Conservation (phyloP, 768 basidiomycete genomes). For the Boletus coccyginus region DNA sequence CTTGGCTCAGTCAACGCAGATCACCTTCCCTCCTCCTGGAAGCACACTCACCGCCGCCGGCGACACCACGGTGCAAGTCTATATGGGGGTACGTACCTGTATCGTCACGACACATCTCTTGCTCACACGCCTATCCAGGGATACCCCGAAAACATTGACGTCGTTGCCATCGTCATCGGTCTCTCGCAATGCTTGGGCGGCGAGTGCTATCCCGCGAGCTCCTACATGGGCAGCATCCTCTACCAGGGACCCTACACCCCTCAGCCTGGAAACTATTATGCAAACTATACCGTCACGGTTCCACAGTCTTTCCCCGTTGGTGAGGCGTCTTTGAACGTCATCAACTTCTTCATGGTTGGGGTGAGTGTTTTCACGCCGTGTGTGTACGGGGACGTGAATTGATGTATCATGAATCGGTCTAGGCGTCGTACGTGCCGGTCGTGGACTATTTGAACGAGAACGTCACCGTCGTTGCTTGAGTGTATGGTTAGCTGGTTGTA, state of each 20-base stretch:
- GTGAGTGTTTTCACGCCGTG: slow-evolving; percentile 26
- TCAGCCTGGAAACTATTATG: slow-evolving; percentile 12
- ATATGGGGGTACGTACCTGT: slow-evolving; percentile 14
- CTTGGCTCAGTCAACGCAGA: slow-evolving; percentile 13
- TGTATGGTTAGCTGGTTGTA: not conserved
- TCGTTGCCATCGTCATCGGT: slow-evolving; percentile 32
- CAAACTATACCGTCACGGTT: slow-evolving; percentile 33
- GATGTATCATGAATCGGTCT: not conserved
- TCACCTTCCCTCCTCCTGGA: slow-evolving; percentile 10
- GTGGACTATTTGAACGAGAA: slow-evolving; percentile 25
- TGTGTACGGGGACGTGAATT: not conserved
- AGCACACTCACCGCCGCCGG: slow-evolving; percentile 7
- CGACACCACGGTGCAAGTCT: slow-evolving; percentile 13
- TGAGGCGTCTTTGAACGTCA: slow-evolving; percentile 34
- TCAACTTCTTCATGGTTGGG: slow-evolving; percentile 39
- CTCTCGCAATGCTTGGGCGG: slow-evolving; percentile 24
- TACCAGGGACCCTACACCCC: slow-evolving; percentile 36
- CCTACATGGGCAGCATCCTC: slow-evolving; percentile 30
- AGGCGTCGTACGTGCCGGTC: slow-evolving; percentile 10
- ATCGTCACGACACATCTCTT: not conserved
- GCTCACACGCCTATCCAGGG: slow-evolving; percentile 7
- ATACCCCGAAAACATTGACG: slow-evolving; percentile 23
- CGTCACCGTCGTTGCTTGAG: slow-evolving; percentile 11
- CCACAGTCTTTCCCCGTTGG: slow-evolving; percentile 34
- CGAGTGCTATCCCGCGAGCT: slow-evolving; percentile 22